A percentile compares a stretch with the other conserved stretches of the same genome.
These are phyloP conservation scores for Aspergillus phoenicis DNA, from an alignment of 2,329 filamentous ascomycete genomes.

Conservation along the genomic window DNA sequence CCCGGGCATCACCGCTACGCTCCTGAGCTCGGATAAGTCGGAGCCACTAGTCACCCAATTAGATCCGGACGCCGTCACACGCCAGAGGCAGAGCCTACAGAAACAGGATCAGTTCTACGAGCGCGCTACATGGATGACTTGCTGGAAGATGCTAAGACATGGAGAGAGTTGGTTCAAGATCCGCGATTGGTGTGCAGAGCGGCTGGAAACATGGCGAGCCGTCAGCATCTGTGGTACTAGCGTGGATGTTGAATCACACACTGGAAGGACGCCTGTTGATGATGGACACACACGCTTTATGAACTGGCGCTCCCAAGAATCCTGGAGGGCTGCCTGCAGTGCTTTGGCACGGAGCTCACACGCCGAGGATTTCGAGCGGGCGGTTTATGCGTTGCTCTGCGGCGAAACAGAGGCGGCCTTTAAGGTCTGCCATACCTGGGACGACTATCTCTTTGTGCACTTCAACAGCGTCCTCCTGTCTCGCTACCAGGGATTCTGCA, in stretches of 20 bases:
- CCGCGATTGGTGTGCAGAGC: conserved; percentile 80
- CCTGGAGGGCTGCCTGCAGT: conserved; percentile 43
- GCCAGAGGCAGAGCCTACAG: conserved; percentile 76
- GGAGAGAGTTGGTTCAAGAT: conserved; percentile 76
- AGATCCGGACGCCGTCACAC: conserved; percentile 84
- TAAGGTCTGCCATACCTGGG: conserved; percentile 75
- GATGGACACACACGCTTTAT: conserved; percentile 46
- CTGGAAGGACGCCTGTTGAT: conserved; percentile 36
- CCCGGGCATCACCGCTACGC: conserved; percentile 57
- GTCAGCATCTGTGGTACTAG: conserved; percentile 71
- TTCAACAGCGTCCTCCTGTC: conserved; percentile 83
- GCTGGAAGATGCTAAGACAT: conserved; percentile 86
- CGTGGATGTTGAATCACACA: conserved; percentile 31
- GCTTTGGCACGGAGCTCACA: conserved; percentile 62
- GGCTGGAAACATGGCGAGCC: conserved; percentile 87
- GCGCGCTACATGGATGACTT: conserved; percentile 87
- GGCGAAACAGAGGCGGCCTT: conserved; percentile 80
- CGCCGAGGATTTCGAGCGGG: conserved; percentile 77
- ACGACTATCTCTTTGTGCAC: conserved; percentile 83
- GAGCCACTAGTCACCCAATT: conserved; percentile 78
- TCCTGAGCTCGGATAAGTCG: conserved; percentile 60
- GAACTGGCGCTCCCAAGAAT: conserved; percentile 42
- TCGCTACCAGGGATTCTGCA: conserved; percentile 72
- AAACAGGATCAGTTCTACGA: conserved; percentile 86
- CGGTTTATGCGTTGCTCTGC: conserved; percentile 86